Evolutionary conservation across 2,329 filamentous ascomycete genomes (phyloP).

Genomic region (Xylariaceae sp.): DNA sequence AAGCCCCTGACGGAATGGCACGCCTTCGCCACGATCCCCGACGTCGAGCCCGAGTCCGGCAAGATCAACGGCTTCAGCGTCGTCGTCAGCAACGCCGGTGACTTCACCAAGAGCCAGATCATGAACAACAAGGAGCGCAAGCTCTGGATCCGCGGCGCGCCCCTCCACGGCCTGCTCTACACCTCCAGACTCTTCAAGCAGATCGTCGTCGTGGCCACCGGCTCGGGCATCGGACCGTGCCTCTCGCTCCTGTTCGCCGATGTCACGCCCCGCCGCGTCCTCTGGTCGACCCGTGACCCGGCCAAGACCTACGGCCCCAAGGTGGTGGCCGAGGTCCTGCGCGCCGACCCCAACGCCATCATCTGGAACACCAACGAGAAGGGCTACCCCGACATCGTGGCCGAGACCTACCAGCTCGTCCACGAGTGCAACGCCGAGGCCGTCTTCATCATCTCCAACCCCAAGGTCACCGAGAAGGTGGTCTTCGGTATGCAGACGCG

Average conservation of each 20-base stretch:
- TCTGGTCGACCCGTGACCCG: slow-evolving; percentile 64
- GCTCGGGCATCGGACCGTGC: slow-evolving; percentile 68
- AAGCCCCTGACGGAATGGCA: slow-evolving; percentile 67
- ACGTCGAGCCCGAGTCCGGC: slow-evolving; percentile 36
- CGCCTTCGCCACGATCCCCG: slow-evolving; percentile 69
- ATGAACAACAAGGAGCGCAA: slow-evolving; percentile 49
- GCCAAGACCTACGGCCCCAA: slow-evolving; percentile 55
- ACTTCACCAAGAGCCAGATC: slow-evolving; percentile 67
- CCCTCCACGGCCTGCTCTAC: slow-evolving; percentile 63
- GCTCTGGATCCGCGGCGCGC: slow-evolving; percentile 65
- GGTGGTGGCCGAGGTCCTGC: slow-evolving; percentile 49
- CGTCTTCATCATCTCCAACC: slow-evolving; percentile 69
- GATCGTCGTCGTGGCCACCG: slow-evolving; percentile 64
- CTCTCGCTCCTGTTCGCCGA: slow-evolving; percentile 55
- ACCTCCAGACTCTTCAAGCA: slow-evolving; percentile 60
- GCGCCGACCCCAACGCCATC: slow-evolving; percentile 56
- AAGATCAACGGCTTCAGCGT: slow-evolving; percentile 57
- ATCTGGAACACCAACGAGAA: slow-evolving; percentile 60
- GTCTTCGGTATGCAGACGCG: slow-evolving; percentile 64
- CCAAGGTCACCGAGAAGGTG: slow-evolving; percentile 61
- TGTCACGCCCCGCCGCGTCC: slow-evolving; percentile 50
- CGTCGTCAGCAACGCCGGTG: slow-evolving; percentile 68
- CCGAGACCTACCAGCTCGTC: slow-evolving; percentile 48
- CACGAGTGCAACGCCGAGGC: slow-evolving; percentile 59
- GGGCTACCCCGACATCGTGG: slow-evolving; percentile 53